These are phyloP conservation scores for Monosporozyma servazzii DNA, from an alignment of 805 yeast genomes.

Conservation along the genomic window DNA sequence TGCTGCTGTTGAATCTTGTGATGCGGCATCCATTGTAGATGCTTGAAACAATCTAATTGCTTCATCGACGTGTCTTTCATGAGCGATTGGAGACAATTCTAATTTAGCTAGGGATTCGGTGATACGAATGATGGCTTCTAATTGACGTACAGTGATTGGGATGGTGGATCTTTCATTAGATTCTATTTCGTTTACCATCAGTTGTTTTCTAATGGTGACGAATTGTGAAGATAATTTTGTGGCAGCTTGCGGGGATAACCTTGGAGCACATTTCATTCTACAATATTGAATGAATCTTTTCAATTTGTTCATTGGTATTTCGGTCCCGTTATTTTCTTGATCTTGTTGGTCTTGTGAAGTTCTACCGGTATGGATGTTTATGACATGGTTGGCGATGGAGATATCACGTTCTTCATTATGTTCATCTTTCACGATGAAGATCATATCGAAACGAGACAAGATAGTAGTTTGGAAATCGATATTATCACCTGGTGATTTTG, in stretches of 20 bases:
- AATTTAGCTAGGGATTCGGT: slow-evolving; percentile 89
- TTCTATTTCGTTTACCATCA: slow-evolving; percentile 70
- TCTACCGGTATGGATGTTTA: slow-evolving; percentile 87
- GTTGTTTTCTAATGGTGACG: slow-evolving; percentile 77
- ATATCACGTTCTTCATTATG: slow-evolving; percentile 81
- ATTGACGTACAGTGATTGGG: slow-evolving; percentile 94
- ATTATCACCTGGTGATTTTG: slow-evolving; percentile 94
- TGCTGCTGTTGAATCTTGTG: slow-evolving; percentile 41
- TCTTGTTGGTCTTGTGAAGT: slow-evolving; percentile 34
- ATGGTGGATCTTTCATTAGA: slow-evolving; percentile 87
- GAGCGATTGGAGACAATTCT: slow-evolving; percentile 72
- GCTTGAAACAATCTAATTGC: slow-evolving; percentile 92
- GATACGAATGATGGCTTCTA: slow-evolving; percentile 94
- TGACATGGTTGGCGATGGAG: slow-evolving; percentile 87
- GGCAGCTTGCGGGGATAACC: slow-evolving; percentile 80
- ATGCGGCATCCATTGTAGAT: slow-evolving; percentile 93
- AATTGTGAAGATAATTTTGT: slow-evolving; percentile 87
- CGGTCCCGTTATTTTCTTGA: slow-evolving; percentile 54
- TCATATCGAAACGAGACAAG: slow-evolving; percentile 96
- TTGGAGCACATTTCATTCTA: slow-evolving; percentile 84
- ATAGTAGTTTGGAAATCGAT: slow-evolving; percentile 96
- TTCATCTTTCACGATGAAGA: slow-evolving; percentile 91
- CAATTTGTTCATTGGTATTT: slow-evolving; percentile 84
- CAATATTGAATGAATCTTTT: slow-evolving; percentile 87
- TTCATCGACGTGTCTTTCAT: slow-evolving; percentile 86